phyloP scores from a whole-genome alignment of 2,329 filamentous ascomycete genomes.

The Stachybotrys chartarum region DNA sequence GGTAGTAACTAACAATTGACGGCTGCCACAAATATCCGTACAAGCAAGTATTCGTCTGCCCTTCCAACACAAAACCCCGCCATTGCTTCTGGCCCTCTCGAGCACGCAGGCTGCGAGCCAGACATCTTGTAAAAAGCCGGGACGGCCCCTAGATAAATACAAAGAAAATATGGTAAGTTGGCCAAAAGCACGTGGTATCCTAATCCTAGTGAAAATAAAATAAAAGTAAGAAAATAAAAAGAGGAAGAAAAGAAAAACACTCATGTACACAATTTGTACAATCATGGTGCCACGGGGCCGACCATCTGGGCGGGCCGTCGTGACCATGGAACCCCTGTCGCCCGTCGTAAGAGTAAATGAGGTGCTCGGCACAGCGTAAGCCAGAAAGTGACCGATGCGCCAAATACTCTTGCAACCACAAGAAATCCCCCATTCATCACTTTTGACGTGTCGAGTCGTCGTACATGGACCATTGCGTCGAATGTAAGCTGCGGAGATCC shows the following conservation, averaged over 20 bases:
- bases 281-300: background rate
- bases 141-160: background rate
- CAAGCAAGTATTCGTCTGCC: too few relatives aligned
- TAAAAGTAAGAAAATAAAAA: too few relatives aligned
- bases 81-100: too few relatives aligned
- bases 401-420: background rate
- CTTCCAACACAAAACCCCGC: too few relatives aligned
- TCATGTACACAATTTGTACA: too few relatives aligned
- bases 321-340: background rate
- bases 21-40: too few relatives aligned
- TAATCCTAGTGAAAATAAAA: background rate
- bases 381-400: background rate
- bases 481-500: too few relatives aligned
- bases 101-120: too few relatives aligned
- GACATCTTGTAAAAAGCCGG: background rate
- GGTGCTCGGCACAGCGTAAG: background rate
- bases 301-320: background rate
- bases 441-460: background rate
- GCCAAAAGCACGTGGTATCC: background rate
- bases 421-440: background rate
- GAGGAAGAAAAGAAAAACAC: too few relatives aligned
- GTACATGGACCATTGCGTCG: background rate
- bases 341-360: background rate
- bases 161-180: background rate
- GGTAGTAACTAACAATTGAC: background rate